phyloP scores from a whole-genome alignment of 495 filamentous ascomycete species.

The Neurospora sp. region DNA sequence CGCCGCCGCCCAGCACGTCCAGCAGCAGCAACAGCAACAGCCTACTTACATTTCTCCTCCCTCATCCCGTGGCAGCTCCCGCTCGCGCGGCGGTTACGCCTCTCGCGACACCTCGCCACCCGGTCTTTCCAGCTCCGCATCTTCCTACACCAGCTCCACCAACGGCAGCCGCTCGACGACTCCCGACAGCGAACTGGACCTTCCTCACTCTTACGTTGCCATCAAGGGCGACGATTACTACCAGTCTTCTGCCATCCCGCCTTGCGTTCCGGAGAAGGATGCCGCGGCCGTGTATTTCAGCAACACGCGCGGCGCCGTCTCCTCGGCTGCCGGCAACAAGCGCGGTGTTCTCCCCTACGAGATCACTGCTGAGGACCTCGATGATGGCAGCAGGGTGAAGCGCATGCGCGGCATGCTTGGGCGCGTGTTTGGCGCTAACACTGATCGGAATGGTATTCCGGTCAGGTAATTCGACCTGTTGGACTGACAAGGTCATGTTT shows the following conservation, averaged over 20 bases:
- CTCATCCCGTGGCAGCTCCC: constrained; percentile 27
- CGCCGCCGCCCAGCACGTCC: constrained; percentile 3
- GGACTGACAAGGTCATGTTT: background rate
- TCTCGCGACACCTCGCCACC: constrained; percentile 29
- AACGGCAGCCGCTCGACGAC: constrained; percentile 36
- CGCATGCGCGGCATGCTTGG: constrained; percentile 31
- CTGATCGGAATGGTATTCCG: constrained; percentile 1
- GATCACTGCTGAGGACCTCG: constrained; percentile 34
- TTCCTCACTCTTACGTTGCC: constrained; percentile 22
- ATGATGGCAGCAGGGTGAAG: constrained; percentile 30
- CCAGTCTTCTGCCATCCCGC: constrained; percentile 24
- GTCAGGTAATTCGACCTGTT: background rate
- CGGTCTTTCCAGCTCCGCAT: constrained; percentile 30
- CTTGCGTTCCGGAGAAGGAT: constrained; percentile 19
- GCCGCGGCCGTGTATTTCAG: constrained; percentile 7
- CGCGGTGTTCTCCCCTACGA: constrained; percentile 34
- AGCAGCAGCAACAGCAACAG: background rate
- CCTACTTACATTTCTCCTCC: constrained; percentile 25
- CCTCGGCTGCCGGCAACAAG: constrained; percentile 2
- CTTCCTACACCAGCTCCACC: constrained; percentile 30
- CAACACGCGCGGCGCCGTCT: constrained; percentile 2
- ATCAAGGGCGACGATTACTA: constrained; percentile 22
- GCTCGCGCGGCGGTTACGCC: constrained; percentile 19
- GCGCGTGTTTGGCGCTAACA: constrained; percentile 25
- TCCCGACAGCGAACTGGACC: constrained; percentile 25